These are phyloP conservation scores for Calonectria montana DNA, from an alignment of 2,329 filamentous ascomycete genomes.

Conservation along the genomic window DNA sequence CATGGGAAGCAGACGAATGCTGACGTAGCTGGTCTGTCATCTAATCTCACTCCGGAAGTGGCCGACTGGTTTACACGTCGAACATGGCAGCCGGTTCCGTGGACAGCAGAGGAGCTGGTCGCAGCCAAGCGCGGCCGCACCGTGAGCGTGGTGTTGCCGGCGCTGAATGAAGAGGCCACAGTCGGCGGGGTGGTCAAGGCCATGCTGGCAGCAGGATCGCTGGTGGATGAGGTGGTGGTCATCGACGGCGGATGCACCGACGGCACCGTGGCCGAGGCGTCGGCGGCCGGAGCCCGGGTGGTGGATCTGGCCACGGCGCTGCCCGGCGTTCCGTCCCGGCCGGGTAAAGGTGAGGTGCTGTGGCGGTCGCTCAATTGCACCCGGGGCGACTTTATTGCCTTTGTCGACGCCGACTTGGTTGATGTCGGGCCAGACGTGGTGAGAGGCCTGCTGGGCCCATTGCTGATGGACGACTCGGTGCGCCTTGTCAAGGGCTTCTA, in stretches of 20 bases:
- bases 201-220: not conserved
- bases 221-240: not conserved
- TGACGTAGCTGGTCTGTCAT: not conserved
- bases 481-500: not conserved
- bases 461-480: not conserved
- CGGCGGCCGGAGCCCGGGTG: not conserved
- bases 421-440: not conserved
- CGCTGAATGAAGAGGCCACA: not conserved
- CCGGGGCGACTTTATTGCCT: not conserved
- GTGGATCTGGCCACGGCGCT: not conserved
- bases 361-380: conserved; percentile 3
- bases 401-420: not conserved
- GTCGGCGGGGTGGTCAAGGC: not conserved
- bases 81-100: not conserved
- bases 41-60: not conserved
- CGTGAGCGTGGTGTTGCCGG: not conserved
- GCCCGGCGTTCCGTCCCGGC: not conserved
- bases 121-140: not conserved
- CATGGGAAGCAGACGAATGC: not conserved
- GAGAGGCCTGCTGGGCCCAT: not conserved
- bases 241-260: not conserved
- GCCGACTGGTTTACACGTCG: not conserved
- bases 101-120: not conserved
- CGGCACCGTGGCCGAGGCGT: not conserved
- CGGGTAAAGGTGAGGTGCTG: not conserved